A percentile compares a stretch with the other conserved stretches of the same genome.
phyloP scores from a whole-genome alignment of 2,329 filamentous ascomycete species.

The Blastomyces emzantsi region DNA sequence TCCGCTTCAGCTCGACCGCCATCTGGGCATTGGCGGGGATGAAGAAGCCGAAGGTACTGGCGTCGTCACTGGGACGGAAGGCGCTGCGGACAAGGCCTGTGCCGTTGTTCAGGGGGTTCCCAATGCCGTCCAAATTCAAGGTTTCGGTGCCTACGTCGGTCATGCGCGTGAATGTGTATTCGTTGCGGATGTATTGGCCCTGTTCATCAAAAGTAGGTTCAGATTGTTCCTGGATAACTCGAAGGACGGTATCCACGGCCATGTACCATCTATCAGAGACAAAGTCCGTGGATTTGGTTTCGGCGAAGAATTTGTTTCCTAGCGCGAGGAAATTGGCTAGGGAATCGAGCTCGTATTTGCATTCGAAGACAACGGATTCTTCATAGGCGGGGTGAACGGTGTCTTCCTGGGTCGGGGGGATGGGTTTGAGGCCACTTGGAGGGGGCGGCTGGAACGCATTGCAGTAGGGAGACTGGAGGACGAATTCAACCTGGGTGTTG shows the following conservation, averaged over 20 bases:
- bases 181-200: slow-evolving; percentile 57
- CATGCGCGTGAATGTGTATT: slow-evolving; percentile 76
- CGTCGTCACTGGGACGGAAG: slow-evolving; percentile 91
- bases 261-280: slow-evolving; percentile 67
- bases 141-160: slow-evolving; percentile 87
- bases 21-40: slow-evolving; percentile 97
- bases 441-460: slow-evolving; percentile 96
- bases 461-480: slow-evolving; percentile 92
- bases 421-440: slow-evolving; percentile 62
- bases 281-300: slow-evolving; percentile 70
- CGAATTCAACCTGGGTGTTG: slow-evolving; percentile 90
- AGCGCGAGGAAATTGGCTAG: slow-evolving; percentile 83
- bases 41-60: slow-evolving; percentile 87
- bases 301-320: slow-evolving; percentile 74
- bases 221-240: slow-evolving; percentile 69
- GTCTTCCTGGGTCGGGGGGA: slow-evolving; percentile 74
- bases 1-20: slow-evolving; percentile 72
- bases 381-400: slow-evolving; percentile 80
- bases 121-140: slow-evolving; percentile 67
- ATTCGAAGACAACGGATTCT: slow-evolving; percentile 80
- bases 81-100: slow-evolving; percentile 84
- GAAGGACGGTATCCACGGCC: slow-evolving; percentile 65
- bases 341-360: slow-evolving; percentile 97
- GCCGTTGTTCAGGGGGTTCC: slow-evolving; percentile 79
- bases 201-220: slow-evolving; percentile 69